Evolutionary conservation across 78 protist genomes (phyloP).

Genomic region (Speleostelium caveatum): DNA sequence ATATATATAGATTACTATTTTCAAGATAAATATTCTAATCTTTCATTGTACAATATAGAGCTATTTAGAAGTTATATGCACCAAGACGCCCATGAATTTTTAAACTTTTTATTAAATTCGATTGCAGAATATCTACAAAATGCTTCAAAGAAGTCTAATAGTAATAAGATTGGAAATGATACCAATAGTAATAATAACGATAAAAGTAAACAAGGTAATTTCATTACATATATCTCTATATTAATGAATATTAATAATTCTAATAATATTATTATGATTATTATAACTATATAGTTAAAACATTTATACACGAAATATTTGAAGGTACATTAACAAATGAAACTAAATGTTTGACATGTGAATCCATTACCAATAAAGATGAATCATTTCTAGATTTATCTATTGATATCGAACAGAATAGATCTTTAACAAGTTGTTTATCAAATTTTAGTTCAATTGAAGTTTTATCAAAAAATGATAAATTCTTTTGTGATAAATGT

Average conservation of each 20-base stretch:
- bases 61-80: conserved; percentile 87
- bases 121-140: conserved; percentile 80
- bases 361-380: conserved; percentile 86
- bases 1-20: no score
- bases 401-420: conserved; percentile 89
- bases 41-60: conserved; percentile 21
- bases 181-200: not conserved
- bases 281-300: conserved; percentile 13
- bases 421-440: conserved; percentile 85
- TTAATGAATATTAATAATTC: not conserved
- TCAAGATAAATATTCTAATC: not conserved
- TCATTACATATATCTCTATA: not conserved
- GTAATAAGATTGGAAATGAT: not conserved
- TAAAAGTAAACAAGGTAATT: not conserved
- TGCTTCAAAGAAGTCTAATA: not conserved
- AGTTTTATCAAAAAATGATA: conserved; percentile 79
- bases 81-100: conserved; percentile 96
- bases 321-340: conserved; percentile 92
- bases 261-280: not conserved
- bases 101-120: conserved; percentile 89
- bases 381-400: conserved; percentile 93
- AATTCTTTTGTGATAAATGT: conserved; percentile 95
- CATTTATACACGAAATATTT: conserved; percentile 93
- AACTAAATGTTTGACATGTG: conserved; percentile 93
- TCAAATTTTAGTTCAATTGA: conserved; percentile 86